Conservation (phyloP, 495 filamentous ascomycete genomes). For the Cercophora scortea region DNA sequence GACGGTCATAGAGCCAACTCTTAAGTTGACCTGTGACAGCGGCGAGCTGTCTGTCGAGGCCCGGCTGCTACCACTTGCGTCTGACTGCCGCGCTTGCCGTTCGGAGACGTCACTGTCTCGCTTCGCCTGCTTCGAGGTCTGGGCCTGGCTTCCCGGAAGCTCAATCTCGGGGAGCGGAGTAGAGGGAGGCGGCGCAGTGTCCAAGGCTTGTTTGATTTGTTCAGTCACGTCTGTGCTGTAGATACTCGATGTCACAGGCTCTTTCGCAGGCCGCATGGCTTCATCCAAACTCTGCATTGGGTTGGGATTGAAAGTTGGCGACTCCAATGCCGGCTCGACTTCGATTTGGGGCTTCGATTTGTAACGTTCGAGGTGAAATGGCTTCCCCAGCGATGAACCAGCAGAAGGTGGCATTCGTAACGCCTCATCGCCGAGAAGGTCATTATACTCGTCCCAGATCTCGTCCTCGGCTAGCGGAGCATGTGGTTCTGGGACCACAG, state of each 20-base stretch:
- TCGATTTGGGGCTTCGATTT: background rate
- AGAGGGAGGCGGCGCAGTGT: conserved; percentile 23
- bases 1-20: conserved; percentile 62
- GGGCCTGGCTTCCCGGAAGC: conserved; percentile 39
- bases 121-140: background rate
- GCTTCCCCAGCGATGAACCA: conserved; percentile 34
- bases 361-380: conserved; percentile 37
- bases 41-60: conserved; percentile 50
- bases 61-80: conserved; percentile 34
- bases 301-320: conserved; percentile 27
- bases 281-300: conserved; percentile 25
- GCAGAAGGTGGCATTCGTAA: conserved; percentile 45
- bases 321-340: conserved; percentile 29
- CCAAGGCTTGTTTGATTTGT: conserved; percentile 35
- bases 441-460: conserved; percentile 92
- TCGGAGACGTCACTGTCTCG: conserved; percentile 26
- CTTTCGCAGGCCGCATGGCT: conserved; percentile 18
- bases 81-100: conserved; percentile 34
- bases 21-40: conserved; percentile 69
- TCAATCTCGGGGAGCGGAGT: conserved; percentile 48
- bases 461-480: conserved; percentile 70
- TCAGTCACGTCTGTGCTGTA: conserved; percentile 42
- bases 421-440: conserved; percentile 63
- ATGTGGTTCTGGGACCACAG: conserved; percentile 50
- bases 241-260: conserved; percentile 26